Percentiles rank a stretch among this genome's conserved stretches.
Conservation (phyloP, 495 filamentous ascomycete genomes). For the Trichoderma gamsii region DNA sequence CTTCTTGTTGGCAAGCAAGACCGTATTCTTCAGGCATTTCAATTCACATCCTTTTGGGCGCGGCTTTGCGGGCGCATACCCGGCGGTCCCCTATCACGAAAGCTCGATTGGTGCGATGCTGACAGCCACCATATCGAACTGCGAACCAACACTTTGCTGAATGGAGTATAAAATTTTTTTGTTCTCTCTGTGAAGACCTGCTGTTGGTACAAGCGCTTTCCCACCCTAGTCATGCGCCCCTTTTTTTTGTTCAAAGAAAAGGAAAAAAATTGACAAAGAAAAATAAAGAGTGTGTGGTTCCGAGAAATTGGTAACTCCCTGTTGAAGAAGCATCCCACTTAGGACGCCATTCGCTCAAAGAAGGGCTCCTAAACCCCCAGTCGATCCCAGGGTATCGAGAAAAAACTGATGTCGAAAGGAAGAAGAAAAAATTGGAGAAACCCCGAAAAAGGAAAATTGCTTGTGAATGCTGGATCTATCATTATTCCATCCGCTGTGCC, state of each 20-base stretch:
- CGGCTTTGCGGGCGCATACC: background rate
- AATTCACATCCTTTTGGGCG: background rate
- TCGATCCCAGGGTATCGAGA: background rate
- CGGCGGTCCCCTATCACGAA: background rate
- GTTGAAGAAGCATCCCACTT: constrained; percentile 1
- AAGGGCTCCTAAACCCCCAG: background rate
- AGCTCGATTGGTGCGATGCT: background rate
- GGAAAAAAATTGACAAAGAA: background rate
- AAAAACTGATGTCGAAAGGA: background rate
- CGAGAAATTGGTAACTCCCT: constrained; percentile 5
- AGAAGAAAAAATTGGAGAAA: background rate
- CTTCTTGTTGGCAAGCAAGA: background rate
- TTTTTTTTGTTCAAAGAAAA: too few species aligned
- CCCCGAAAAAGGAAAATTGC: background rate
- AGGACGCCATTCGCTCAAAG: background rate
- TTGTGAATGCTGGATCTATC: background rate
- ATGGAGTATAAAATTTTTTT: background rate
- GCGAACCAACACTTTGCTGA: background rate
- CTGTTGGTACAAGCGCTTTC: constrained; percentile 1
- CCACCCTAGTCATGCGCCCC: background rate
- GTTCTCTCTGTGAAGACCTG: background rate
- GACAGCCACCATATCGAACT: background rate
- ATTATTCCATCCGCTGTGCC: background rate
- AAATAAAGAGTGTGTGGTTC: constrained; percentile 4
- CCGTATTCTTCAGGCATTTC: background rate